These are phyloP conservation scores for Penicillium rolfsii DNA, from an alignment of 2,329 filamentous ascomycete genomes.

Conservation along the genomic window DNA sequence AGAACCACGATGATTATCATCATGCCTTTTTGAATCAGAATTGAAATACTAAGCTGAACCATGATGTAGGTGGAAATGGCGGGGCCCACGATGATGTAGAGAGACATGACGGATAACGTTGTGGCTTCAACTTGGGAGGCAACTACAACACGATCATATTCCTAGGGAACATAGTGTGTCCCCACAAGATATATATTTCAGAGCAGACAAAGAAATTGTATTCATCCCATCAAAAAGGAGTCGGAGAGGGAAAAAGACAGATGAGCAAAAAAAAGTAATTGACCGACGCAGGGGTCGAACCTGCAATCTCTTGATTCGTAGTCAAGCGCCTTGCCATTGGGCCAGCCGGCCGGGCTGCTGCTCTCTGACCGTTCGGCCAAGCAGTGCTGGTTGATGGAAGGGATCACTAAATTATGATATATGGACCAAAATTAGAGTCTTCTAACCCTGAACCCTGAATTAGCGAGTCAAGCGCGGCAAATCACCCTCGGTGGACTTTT, in stretches of 20 bases:
- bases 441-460: too few species aligned
- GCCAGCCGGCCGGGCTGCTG: constrained; percentile 38
- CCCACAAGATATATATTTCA: neutral
- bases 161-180: too few species aligned
- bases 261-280: constrained; percentile 29
- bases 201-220: neutral
- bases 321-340: constrained; percentile 57
- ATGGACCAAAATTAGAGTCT: neutral
- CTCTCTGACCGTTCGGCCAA: neutral
- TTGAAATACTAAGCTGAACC: neutral
- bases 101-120: too few species aligned
- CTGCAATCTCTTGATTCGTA: constrained; percentile 58
- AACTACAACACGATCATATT: too few species aligned
- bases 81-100: neutral
- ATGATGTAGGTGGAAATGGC: neutral
- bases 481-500: neutral
- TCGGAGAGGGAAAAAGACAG: neutral
- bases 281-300: constrained; percentile 51
- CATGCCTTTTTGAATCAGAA: neutral
- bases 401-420: rapidly evolving
- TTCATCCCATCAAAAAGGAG: neutral
- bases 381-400: neutral
- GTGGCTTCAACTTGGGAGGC: too few species aligned
- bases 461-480: neutral
- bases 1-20: neutral